Base-by-base conservation (phyloP, 148 eudicot species). In the Silene uniflora region DNA sequence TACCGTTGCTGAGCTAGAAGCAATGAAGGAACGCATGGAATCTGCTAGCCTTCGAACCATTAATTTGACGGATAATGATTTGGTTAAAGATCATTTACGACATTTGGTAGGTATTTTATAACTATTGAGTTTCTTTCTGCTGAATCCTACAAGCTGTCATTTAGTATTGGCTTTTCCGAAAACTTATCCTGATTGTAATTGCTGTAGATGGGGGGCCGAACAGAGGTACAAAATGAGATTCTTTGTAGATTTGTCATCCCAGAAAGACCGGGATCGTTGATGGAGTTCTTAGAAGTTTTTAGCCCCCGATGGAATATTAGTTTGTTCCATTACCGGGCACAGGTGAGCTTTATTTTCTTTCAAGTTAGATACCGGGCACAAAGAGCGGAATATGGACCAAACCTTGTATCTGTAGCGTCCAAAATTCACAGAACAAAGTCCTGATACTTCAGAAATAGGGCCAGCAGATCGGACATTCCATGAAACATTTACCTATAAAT, bases 301-400 rank as follows among this genome's bases (percentile, higher is more conserved):
- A 96, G 99, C 82, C 99, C 98, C 55, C 83, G 88, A 32, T 92
- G 99, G 99, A 92, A 96, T 79, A 96, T 96, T 76, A 91, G 91
- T 79, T 86, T 96, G 81, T 96, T 96, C 84, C 98, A 96, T 78
- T 96, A 96, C 79, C 98, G 97, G 8, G 88, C 86, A 62, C 98
- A 92, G 88, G 99, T 91, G 60, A 78, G 80, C 68, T 74, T 76
- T 23, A 42, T 25, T 17, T 62, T 24, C 72, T 69, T 47, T 44
- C 67, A 39, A 39, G 44, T 39, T 7, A 39, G 44, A 39, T 6
- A 7, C n/a, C n/a, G n/a, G n/a, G n/a, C n/a, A 39, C 3, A 3
- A 39, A 39, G 44, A 39, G 44, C 44, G 9, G 44, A 39, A 39
- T 39, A 8, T 39, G 44, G 44, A 39, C 3, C 9, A 9, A 1